A percentile compares a stretch with the other conserved stretches of the same genome.
Evolutionary conservation across 2,329 filamentous ascomycete species (phyloP).

Genomic region (Xenosphaeropsis pyriputrescens): DNA sequence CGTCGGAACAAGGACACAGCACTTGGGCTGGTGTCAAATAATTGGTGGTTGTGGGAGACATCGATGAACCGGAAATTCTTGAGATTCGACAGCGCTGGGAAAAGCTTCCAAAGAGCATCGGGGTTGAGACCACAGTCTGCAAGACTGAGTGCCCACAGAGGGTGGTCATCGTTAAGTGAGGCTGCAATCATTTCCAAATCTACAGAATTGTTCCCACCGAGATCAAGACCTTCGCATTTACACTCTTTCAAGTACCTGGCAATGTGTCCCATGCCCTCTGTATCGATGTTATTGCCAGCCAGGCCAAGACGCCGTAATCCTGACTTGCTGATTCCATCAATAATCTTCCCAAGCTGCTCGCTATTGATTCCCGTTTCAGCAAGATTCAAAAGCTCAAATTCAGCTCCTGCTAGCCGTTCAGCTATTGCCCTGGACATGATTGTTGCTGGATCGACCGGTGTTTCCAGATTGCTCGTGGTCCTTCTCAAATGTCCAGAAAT

Average conservation of each 20-base stretch:
- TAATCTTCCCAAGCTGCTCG: conserved; percentile 56
- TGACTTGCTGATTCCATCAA: conserved; percentile 71
- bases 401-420: conserved; percentile 60
- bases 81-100: conserved; percentile 59
- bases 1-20: conserved; percentile 63
- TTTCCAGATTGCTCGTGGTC: conserved; percentile 6
- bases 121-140: conserved; percentile 74
- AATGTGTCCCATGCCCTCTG: conserved; percentile 61
- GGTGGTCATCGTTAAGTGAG: conserved; percentile 34
- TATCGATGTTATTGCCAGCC: conserved; percentile 66
- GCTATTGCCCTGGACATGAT: conserved; percentile 63
- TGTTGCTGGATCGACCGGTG: conserved; percentile 30
- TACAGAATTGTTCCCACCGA: conserved; percentile 67
- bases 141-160: conserved; percentile 70
- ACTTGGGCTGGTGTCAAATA: conserved; percentile 64
- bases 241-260: conserved; percentile 61
- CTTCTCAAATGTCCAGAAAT: conserved; percentile 9
- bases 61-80: conserved; percentile 76
- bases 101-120: conserved; percentile 54
- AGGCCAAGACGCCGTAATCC: conserved; percentile 69
- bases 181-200: conserved; percentile 39
- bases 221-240: conserved; percentile 73
- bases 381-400: conserved; percentile 70
- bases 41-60: conserved; percentile 71
- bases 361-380: conserved; percentile 63